Evolutionary conservation across 2,329 filamentous ascomycete genomes (phyloP), one percentile per base, ranked within the genome.

Genomic region (Penicillium decumbens): DNA sequence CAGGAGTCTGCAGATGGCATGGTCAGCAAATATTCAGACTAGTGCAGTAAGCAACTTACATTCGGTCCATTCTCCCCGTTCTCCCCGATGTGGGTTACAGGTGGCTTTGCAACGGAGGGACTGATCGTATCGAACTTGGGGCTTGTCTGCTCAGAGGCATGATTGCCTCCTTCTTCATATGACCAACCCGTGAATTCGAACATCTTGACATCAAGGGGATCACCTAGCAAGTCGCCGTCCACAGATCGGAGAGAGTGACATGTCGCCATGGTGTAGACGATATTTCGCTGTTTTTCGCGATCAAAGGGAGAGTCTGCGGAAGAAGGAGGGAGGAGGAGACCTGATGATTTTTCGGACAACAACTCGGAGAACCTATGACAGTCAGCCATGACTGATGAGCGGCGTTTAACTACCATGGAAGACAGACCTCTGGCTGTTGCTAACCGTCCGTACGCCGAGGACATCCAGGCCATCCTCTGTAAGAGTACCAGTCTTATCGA

Each of bases 401-500:
- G 6, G 3, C 3, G 56, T 39, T 25, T 39, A 3, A 40, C 20
- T 24, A 25, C 27, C 15, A 3, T 41, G 13, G 18, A 30, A 23
- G 13, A 45, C 54, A 39, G 47, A 76, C 68, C 70, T 72, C 55
- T 80, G 78, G 12, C 75, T 70, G 1, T 79, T 78, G 48, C 86
- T 82, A 8, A 89, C 89, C 6, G 93, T 83, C 29, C 89, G 83
- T 18, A 95, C 83, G 10, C 93, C 93, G 10, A 98, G 78, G 15
- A 98, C 89, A 67, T 98, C 95, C 37, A 98, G 74, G 0, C 93
- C 93, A 68, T 98, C 93, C 70, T 97, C 93, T 0, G 93, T 98
- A 46, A 98, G 75, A 0, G 93, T 98, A n/a, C 93, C 93, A 0
- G 93, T 98, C 73, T 98, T 98, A 73, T 98, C 93, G 57, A 98